These are phyloP conservation scores for Nakazawaea sp. DNA, from an alignment of 805 yeast species.

Conservation along the genomic window DNA sequence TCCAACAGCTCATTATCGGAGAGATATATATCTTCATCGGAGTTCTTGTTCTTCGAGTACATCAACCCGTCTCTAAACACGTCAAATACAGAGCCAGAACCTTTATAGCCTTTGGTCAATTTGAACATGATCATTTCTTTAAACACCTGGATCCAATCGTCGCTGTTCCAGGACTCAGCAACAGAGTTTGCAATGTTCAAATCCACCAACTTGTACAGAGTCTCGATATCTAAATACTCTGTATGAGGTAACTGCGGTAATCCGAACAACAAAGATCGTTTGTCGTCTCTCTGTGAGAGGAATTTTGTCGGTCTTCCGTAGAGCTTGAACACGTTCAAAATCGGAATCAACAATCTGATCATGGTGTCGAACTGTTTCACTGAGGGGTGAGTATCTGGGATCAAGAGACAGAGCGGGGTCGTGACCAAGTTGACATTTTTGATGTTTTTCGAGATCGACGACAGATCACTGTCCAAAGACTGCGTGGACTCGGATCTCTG, in stretches of 20 bases:
- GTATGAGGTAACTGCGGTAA: conserved; percentile 69
- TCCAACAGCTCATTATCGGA: conserved; percentile 15
- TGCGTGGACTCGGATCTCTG: conserved; percentile 15
- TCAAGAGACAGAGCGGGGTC: conserved; percentile 26
- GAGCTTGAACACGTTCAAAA: conserved; percentile 61
- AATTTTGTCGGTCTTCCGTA: conserved; percentile 71
- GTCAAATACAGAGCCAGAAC: conserved; percentile 26
- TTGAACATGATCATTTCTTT: conserved; percentile 27
- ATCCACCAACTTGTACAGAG: conserved; percentile 22
- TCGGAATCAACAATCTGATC: conserved; percentile 62
- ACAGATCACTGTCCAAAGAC: conserved; percentile 19
- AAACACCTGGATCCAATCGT: conserved; percentile 29
- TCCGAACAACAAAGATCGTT: conserved; percentile 56
- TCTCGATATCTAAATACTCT: conserved; percentile 38
- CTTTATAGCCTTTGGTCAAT: conserved; percentile 27
- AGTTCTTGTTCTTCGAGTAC: conserved; percentile 18
- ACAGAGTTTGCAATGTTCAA: conserved; percentile 25
- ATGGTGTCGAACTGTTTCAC: conserved; percentile 68
- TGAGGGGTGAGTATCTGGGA: conserved; percentile 69
- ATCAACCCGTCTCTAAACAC: conserved; percentile 23
- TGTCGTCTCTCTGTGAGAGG: conserved; percentile 48
- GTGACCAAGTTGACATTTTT: conserved; percentile 16
- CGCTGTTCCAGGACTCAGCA: conserved; percentile 23
- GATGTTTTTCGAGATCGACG: conserved; percentile 15
- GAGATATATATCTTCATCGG: conserved; percentile 15